Evolutionary conservation across 495 filamentous ascomycete genomes (phyloP), one percentile per base, ranked within the genome.

Genomic region (Chaetomium fimeti): DNA sequence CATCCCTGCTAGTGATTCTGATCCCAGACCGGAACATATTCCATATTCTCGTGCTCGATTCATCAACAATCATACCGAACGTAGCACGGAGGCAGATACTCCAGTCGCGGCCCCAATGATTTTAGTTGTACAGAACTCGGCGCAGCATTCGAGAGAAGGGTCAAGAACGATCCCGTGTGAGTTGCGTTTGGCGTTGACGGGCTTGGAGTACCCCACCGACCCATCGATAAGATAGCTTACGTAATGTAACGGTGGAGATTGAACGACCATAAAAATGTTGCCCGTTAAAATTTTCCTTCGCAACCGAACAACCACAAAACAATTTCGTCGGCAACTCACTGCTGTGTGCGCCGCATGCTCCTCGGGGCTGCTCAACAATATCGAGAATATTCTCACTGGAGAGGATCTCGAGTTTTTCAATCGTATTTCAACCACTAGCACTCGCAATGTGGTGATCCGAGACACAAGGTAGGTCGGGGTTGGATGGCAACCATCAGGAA

Each of bases 401-500:
- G 27, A 36, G 27, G 27, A n/a, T 8, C 8, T 12, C 51, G 16
- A 51, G 18, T 18, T n/a, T 15, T n/a, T 8, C 24, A 29, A 12
- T 36, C 18, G 18, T 32, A 54, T 32, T 20, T 12, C n/a, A 8
- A n/a, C 25, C 28, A 55, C 11, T 36, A 25, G 54, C 22, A 25
- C 43, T 38, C 5, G 16, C 43, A 27, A 61, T 28, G 25, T 9
- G 8, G 38, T 54, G 48, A 45, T n/a, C 36, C 48, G 51, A 54
- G 22, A 52, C 47, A n/a, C 48, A 36, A 57, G 53, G 61, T 63
- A 57, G 24, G 61, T 63, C 20, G 28, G 49, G 16, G 1, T n/a
- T 49, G 5, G 13, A 13, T 18, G 45, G 24, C 57, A 59, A 4
- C 36, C 25, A 38, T 11, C 36, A 11, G 16, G 32, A 16, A 28